These are phyloP conservation scores for Nakataea oryzae DNA, from an alignment of 2,329 filamentous ascomycete genomes.

Conservation along the genomic window DNA sequence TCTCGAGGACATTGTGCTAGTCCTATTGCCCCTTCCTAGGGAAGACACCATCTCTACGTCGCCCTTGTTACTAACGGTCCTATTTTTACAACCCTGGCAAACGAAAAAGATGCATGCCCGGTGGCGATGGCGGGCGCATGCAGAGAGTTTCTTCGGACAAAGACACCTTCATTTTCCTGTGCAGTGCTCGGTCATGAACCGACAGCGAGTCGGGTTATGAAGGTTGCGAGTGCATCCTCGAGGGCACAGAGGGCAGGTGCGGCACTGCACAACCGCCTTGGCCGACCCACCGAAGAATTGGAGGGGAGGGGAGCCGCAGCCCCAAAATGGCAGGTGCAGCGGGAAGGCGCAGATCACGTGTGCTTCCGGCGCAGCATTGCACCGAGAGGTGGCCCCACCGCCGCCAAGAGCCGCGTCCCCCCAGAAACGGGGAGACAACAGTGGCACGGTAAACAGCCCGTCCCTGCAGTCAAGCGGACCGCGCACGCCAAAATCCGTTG, in stretches of 20 bases:
- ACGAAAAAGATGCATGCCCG: not conserved
- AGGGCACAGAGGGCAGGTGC: too few species aligned
- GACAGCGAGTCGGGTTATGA: too few species aligned
- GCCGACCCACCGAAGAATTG: too few species aligned
- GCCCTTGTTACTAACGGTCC: fast-evolving
- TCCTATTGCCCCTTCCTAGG: not conserved
- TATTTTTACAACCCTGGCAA: not conserved
- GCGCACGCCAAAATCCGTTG: not conserved
- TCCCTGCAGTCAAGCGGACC: not conserved
- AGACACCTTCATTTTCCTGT: not conserved
- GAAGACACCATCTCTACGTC: not conserved
- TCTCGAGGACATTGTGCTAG: not conserved
- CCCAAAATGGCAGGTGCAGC: too few species aligned
- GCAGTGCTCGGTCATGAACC: not conserved
- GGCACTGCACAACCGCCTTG: too few species aligned
- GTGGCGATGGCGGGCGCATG: too few species aligned
- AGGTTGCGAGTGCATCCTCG: too few species aligned
- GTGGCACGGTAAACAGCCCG: not conserved
- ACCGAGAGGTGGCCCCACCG: not conserved
- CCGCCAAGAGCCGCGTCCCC: not conserved
- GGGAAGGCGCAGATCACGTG: not conserved
- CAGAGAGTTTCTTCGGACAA: not conserved
- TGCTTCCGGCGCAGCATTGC: not conserved
- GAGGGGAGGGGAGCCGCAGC: too few species aligned
- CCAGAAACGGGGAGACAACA: not conserved